Conservation (phyloP, 768 basidiomycete species). For the Phanerochaete carnosa region DNA sequence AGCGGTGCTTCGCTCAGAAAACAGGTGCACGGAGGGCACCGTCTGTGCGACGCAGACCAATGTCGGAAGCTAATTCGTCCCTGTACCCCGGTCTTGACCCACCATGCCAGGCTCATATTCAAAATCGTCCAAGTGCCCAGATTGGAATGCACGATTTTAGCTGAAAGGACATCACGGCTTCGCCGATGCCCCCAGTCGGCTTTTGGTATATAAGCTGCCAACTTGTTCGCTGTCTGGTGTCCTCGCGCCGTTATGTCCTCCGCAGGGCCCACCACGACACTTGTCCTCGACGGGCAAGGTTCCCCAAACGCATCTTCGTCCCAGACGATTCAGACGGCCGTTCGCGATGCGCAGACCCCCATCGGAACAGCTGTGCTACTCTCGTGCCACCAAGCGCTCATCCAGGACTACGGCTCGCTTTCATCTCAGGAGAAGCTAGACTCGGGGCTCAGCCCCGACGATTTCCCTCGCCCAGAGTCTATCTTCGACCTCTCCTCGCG, state of each 20-base stretch:
- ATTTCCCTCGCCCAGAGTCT: conserved; percentile 2
- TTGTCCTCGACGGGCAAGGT: conserved; percentile 16
- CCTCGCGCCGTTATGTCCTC: too few species aligned
- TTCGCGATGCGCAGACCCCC: conserved; percentile 9
- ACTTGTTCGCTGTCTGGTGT: too few species aligned
- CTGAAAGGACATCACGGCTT: background rate
- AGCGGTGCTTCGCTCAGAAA: too few species aligned
- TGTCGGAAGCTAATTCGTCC: too few species aligned
- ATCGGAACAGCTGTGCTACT: conserved; percentile 8
- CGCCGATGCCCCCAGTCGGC: background rate
- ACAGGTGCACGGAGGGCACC: too few species aligned
- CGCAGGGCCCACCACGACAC: too few species aligned
- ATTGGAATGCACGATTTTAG: background rate
- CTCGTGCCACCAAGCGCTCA: conserved; percentile 13
- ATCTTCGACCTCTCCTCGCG: conserved; percentile 5
- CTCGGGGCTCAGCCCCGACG: background rate
- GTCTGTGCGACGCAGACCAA: too few species aligned
- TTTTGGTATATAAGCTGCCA: background rate
- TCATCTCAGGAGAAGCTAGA: conserved; percentile 1
- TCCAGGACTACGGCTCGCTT: conserved; percentile 6
- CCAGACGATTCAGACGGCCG: conserved; percentile 10
- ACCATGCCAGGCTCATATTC: background rate
- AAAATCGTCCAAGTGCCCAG: background rate
- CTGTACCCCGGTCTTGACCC: background rate
- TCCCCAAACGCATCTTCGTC: conserved; percentile 2